Conservation (phyloP, 768 basidiomycete genomes). For the Serendipita vermifera region DNA sequence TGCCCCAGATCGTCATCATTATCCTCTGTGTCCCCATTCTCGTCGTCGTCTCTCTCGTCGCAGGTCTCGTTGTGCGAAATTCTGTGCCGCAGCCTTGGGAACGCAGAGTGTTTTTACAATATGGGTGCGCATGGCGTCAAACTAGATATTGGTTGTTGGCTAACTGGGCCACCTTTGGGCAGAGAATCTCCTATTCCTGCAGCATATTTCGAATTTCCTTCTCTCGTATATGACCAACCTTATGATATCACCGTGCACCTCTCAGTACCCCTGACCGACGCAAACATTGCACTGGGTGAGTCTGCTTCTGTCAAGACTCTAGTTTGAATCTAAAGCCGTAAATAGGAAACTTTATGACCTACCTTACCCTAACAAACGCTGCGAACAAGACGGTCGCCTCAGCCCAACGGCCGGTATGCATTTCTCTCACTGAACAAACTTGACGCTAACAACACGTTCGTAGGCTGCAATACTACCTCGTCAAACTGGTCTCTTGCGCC, state of each 20-base stretch:
- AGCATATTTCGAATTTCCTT: constrained; percentile 40
- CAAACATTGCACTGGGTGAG: constrained; percentile 49
- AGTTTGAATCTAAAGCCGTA: neutral
- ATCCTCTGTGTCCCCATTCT: constrained; percentile 39
- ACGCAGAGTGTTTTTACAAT: constrained; percentile 56
- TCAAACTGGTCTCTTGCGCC: constrained; percentile 10
- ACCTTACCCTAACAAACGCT: constrained; percentile 42
- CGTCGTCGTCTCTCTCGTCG: constrained; percentile 44
- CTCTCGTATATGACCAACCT: constrained; percentile 46
- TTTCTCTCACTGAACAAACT: neutral
- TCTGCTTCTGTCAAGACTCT: neutral
- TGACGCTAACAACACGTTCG: neutral
- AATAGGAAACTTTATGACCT: constrained; percentile 68
- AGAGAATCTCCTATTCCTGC: constrained; percentile 52
- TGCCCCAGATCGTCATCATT: constrained; percentile 12
- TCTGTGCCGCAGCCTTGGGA: constrained; percentile 61
- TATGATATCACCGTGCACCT: constrained; percentile 64
- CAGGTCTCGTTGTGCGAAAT: constrained; percentile 65
- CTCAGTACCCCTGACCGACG: constrained; percentile 46
- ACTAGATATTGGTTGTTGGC: constrained; percentile 9
- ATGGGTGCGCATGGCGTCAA: constrained; percentile 44
- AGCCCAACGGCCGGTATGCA: constrained; percentile 51
- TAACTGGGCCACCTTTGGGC: neutral
- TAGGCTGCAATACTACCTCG: constrained; percentile 47
- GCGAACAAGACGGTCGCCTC: constrained; percentile 50